Conservation (phyloP, 2,329 filamentous ascomycete genomes). For the Aotearoamyces nothofagi region DNA sequence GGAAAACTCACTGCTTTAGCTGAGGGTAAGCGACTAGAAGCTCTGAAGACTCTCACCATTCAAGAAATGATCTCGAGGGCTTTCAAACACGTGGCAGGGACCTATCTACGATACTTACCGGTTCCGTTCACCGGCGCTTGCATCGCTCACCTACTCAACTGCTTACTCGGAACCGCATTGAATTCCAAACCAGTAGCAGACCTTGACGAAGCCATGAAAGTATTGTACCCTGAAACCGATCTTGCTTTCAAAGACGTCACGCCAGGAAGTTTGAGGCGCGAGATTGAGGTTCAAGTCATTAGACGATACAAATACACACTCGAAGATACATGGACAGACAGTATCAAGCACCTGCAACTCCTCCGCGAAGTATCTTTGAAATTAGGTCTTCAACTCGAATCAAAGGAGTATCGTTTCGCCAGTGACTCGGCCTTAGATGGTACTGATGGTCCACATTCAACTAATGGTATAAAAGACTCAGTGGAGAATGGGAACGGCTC, state of each 20-base stretch:
- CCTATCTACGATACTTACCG: slow-evolving; percentile 66
- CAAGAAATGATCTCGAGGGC: slow-evolving; percentile 93
- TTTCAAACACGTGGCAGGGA: slow-evolving; percentile 83
- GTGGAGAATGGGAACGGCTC: slow-evolving; percentile 17
- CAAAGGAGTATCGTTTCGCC: slow-evolving; percentile 60
- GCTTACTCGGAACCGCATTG: slow-evolving; percentile 62
- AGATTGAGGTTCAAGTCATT: slow-evolving; percentile 56
- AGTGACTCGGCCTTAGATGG: slow-evolving; percentile 18
- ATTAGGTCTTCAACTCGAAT: slow-evolving; percentile 75
- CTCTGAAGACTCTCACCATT: slow-evolving; percentile 59
- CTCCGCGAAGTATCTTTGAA: slow-evolving; percentile 82
- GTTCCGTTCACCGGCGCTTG: slow-evolving; percentile 67
- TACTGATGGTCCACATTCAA: too few species aligned
- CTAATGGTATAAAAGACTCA: slow-evolving; percentile 13
- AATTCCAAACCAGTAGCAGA: slow-evolving; percentile 69
- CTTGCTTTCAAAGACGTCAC: slow-evolving; percentile 69
- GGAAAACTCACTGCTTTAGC: slow-evolving; percentile 64
- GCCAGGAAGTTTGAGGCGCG: slow-evolving; percentile 51
- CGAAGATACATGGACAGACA: slow-evolving; percentile 47
- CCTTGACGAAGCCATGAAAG: slow-evolving; percentile 57
- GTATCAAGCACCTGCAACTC: slow-evolving; percentile 63
- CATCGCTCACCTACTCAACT: slow-evolving; percentile 82
- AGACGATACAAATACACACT: slow-evolving; percentile 67
- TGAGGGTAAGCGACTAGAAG: slow-evolving; percentile 56
- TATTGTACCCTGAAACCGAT: slow-evolving; percentile 68